Evolutionary conservation across 2,329 filamentous ascomycete genomes (phyloP).

Genomic region (Thelonectria blattea): DNA sequence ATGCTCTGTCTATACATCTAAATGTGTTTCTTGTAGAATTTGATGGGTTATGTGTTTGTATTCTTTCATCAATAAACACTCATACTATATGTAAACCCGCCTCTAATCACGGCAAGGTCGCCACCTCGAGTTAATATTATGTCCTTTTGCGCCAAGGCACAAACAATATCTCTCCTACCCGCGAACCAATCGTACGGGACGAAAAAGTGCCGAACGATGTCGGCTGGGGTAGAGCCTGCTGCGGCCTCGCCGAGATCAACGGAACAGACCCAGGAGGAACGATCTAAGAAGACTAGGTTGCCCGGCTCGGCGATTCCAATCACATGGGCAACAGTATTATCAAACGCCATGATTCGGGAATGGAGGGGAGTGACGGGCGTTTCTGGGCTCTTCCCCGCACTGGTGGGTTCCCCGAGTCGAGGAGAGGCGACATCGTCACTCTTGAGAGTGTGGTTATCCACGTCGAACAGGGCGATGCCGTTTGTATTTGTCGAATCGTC

Average conservation of each 20-base stretch:
- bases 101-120: conserved; percentile 18
- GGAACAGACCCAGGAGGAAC: conserved; percentile 26
- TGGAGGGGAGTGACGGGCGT: background rate
- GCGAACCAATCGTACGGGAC: conserved; percentile 26
- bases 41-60: too few relatives aligned
- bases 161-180: conserved; percentile 18
- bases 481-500: conserved; percentile 1
- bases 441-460: conserved; percentile 9
- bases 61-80: background rate
- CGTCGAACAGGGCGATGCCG: conserved; percentile 21
- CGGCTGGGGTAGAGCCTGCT: background rate
- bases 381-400: background rate
- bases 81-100: conserved; percentile 12
- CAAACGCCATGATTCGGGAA: conserved; percentile 4
- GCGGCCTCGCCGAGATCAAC: conserved; percentile 14
- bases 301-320: conserved; percentile 43
- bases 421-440: background rate
- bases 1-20: too few relatives aligned
- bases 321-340: conserved; percentile 22
- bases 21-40: too few relatives aligned
- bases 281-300: conserved; percentile 42
- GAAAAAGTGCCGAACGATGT: conserved; percentile 23
- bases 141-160: conserved; percentile 15
- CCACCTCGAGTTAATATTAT: conserved; percentile 20
- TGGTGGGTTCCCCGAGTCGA: conserved; percentile 3